phyloP scores from a whole-genome alignment of 768 basidiomycete species.

The Imleria badia region DNA sequence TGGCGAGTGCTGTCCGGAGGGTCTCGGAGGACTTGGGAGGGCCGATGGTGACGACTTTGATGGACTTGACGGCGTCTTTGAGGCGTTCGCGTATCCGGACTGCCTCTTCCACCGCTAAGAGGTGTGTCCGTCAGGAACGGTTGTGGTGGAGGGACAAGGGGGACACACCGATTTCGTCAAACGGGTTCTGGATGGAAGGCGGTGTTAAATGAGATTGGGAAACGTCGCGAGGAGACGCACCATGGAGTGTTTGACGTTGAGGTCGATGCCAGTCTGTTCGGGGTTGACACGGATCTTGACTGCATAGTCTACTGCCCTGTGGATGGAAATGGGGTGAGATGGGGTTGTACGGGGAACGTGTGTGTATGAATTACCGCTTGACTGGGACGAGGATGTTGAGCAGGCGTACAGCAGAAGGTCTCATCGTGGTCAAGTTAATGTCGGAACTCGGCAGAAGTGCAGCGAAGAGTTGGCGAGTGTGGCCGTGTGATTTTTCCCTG shows the following conservation, averaged over 20 bases:
- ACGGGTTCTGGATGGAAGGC: conserved; percentile 74
- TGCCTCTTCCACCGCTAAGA: conserved; percentile 91
- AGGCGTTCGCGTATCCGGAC: conserved; percentile 87
- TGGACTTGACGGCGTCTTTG: conserved; percentile 75
- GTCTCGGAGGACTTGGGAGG: conserved; percentile 87
- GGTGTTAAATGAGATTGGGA: background rate
- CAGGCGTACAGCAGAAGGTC: conserved; percentile 66
- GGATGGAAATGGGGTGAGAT: background rate
- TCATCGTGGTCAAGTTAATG: conserved; percentile 48
- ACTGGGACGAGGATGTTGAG: conserved; percentile 93
- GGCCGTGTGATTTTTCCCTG: too few relatives aligned
- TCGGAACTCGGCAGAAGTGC: conserved; percentile 19
- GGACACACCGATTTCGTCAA: conserved; percentile 91
- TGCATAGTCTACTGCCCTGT: conserved; percentile 91
- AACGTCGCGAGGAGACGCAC: conserved; percentile 42
- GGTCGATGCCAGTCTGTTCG: conserved; percentile 92
- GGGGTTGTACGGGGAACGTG: background rate
- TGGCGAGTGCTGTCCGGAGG: conserved; percentile 93
- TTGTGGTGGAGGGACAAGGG: background rate
- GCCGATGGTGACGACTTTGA: conserved; percentile 93
- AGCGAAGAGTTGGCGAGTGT: too few relatives aligned
- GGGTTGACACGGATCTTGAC: conserved; percentile 98
- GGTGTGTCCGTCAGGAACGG: background rate
- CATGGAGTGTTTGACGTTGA: conserved; percentile 99
- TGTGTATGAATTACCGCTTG: conserved; percentile 58